Evolutionary conservation across 495 filamentous ascomycete genomes (phyloP).

Genomic region (Aspergillus sparsus): DNA sequence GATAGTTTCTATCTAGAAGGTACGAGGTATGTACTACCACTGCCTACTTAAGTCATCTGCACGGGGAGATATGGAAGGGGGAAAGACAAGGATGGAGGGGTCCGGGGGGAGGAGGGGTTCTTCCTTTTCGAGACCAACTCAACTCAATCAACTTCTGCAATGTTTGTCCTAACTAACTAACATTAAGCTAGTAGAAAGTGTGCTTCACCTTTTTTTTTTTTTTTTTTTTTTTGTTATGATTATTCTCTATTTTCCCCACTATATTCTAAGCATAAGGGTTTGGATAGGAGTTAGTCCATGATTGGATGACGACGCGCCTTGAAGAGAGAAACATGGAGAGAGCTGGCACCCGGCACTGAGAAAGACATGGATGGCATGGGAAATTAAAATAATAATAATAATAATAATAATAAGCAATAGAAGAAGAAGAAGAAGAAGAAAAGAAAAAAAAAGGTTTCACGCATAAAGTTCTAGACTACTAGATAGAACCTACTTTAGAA

Average conservation of each 20-base stretch:
- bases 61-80: slow-evolving; percentile 4
- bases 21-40: too few species aligned
- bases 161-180: slow-evolving; percentile 27
- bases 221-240: background rate
- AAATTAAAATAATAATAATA: background rate
- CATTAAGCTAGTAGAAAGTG: slow-evolving; percentile 12
- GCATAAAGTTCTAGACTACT: background rate
- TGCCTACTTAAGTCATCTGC: slow-evolving; percentile 23
- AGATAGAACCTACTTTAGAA: too few species aligned
- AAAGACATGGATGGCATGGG: too few species aligned
- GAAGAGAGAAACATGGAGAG: too few species aligned
- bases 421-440: background rate
- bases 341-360: too few species aligned
- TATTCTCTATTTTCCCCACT: background rate
- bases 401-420: background rate
- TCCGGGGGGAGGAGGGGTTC: background rate
- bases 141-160: slow-evolving; percentile 16
- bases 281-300: slow-evolving; percentile 7
- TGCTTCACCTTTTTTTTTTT: slow-evolving; percentile 12
- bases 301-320: too few species aligned
- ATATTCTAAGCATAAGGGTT: background rate
- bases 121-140: background rate
- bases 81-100: background rate
- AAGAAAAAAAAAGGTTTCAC: background rate
- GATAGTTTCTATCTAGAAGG: too few species aligned